phyloP scores from a whole-genome alignment of 2,329 filamentous ascomycete species.

The Dactylellina haptotyla region DNA sequence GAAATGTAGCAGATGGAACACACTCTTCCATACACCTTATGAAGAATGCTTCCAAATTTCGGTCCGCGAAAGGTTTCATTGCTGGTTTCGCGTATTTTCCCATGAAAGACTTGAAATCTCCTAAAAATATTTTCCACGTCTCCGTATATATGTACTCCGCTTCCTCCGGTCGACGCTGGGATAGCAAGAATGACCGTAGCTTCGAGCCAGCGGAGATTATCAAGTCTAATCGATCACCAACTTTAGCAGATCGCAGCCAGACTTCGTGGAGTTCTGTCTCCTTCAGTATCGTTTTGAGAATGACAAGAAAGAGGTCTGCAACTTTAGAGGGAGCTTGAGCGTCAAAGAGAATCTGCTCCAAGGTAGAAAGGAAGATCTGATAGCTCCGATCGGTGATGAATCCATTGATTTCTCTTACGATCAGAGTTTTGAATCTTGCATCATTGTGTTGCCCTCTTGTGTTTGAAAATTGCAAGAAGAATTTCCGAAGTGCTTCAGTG shows the following conservation, averaged over 20 bases:
- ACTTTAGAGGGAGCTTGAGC: neutral
- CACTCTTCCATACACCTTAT: neutral
- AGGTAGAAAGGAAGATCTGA: neutral
- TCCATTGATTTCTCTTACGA: neutral
- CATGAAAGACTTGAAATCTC: neutral
- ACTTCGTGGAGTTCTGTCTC: neutral
- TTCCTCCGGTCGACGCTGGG: neutral
- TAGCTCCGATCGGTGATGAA: neutral
- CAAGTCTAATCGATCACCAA: neutral
- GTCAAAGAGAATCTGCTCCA: neutral
- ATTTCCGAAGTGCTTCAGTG: neutral
- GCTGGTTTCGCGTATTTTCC: neutral
- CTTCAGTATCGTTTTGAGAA: neutral
- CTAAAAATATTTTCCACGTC: constrained; percentile 7
- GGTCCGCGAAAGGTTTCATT: neutral
- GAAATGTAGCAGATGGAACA: neutral
- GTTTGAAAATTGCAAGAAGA: neutral
- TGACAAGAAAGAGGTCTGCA: neutral
- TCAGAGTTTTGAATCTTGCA: neutral
- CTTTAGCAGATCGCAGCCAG: neutral
- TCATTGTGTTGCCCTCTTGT: neutral
- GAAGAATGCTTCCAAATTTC: neutral
- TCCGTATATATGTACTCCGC: constrained; percentile 7
- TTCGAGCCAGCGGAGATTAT: neutral
- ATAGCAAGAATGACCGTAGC: neutral